Evolutionary conservation across 2,329 filamentous ascomycete species (phyloP), one percentile per base, ranked within the genome.

Genomic region (Aspergillus brasiliensis): DNA sequence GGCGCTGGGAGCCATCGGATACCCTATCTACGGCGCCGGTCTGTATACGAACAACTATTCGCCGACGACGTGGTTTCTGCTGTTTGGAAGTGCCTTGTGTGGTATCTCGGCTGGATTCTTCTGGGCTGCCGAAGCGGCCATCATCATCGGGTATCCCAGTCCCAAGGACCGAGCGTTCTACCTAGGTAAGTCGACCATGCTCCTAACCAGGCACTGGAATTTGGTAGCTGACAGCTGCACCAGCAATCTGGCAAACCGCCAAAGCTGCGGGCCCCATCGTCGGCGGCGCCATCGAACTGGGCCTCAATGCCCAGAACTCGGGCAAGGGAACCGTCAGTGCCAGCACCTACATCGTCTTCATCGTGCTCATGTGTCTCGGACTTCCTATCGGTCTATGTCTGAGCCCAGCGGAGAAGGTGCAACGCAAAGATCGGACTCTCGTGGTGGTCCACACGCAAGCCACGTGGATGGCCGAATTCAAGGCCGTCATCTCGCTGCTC

Each of bases 141-240:
- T 61, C 51, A 61, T 61, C 34, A 61, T 61, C 51, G 59, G 59
- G n/a, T 61, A 61, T 19, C 59, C 59, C 6, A 61, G 59, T 7
- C 59, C 59, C 15, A 37, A 55, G 49, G 59, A 61, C n/a, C 55
- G 59, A 8, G 59, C 49, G 1, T 61, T 61, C 31, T 61, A 61
- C 25, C 15, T 60, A 21, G 49, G 49, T 52, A 37, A 8, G 48
- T 19, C 6, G 3, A 11, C 8, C 15, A 7, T 25, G 4, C 25
- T 25, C 4, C n/a, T n/a, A n/a, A n/a, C n/a, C n/a, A n/a, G n/a
- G n/a, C n/a, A n/a, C n/a, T n/a, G n/a, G n/a, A n/a, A n/a, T n/a
- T n/a, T n/a, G n/a, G n/a, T n/a, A n/a, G 11, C 31, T 34, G 11
- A 34, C 31, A 34, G 31, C 31, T 34, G 11, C 4, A 13, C 31